These are phyloP conservation scores for Daldinia eschscholtzii DNA, from an alignment of 2,329 filamentous ascomycete genomes.

Conservation along the genomic window DNA sequence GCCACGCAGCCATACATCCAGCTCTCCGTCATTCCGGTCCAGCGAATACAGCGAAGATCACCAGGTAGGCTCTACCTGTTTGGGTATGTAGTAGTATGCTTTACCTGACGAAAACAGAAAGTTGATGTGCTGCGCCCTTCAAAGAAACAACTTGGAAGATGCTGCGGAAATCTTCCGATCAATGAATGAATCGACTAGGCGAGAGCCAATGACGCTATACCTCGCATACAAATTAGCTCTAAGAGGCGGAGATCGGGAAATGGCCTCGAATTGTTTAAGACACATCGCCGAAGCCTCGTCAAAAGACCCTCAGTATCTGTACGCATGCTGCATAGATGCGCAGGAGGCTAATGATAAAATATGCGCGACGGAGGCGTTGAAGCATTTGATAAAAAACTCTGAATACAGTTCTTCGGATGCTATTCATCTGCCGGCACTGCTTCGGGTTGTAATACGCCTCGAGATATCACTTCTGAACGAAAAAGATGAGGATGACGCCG, in stretches of 20 bases:
- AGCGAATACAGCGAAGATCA: conserved; percentile 75
- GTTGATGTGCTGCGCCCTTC: conserved; percentile 76
- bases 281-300: conserved; percentile 66
- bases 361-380: conserved; percentile 70
- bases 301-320: conserved; percentile 74
- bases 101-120: conserved; percentile 67
- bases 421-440: conserved; percentile 72
- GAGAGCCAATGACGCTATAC: conserved; percentile 76
- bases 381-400: conserved; percentile 69
- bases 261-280: conserved; percentile 74
- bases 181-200: conserved; percentile 69
- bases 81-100: background rate
- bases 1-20: conserved; percentile 73
- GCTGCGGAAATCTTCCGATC: conserved; percentile 68
- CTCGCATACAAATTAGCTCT: conserved; percentile 81
- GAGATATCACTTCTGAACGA: conserved; percentile 59
- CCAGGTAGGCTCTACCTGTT: conserved; percentile 63
- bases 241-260: conserved; percentile 66
- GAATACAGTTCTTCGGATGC: conserved; percentile 61
- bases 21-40: conserved; percentile 76
- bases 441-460: conserved; percentile 71
- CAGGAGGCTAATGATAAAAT: conserved; percentile 72
- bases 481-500: conserved; percentile 35
- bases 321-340: conserved; percentile 84
- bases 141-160: conserved; percentile 65